phyloP scores from a whole-genome alignment of 2,329 filamentous ascomycete species.

The Colletotrichum orchidophilum region DNA sequence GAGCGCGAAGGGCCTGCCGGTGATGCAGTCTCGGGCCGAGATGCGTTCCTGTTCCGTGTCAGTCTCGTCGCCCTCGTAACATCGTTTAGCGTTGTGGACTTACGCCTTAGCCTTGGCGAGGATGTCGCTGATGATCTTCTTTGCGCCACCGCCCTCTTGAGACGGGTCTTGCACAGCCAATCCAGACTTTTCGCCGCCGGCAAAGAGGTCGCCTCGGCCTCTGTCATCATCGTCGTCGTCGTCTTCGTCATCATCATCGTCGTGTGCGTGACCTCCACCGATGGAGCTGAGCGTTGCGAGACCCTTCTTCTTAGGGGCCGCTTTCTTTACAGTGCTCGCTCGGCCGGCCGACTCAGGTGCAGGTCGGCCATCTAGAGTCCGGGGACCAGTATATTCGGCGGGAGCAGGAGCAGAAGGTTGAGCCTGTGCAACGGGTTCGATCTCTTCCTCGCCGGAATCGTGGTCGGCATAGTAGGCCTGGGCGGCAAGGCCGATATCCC shows the following conservation, averaged over 20 bases:
- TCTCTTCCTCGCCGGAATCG: conserved; percentile 55
- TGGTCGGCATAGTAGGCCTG: conserved; percentile 69
- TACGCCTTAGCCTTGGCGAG: conserved; percentile 71
- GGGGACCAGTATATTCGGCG: conserved; percentile 66
- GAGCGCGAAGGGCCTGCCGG: conserved; percentile 62
- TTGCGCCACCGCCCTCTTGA: conserved; percentile 54
- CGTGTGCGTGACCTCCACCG: conserved; percentile 61
- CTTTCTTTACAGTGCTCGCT: conserved; percentile 47
- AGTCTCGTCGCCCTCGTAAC: background rate
- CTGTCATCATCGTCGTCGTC: conserved; percentile 66
- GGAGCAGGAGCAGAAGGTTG: conserved; percentile 37
- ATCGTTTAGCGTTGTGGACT: conserved; percentile 35
- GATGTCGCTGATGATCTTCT: conserved; percentile 70
- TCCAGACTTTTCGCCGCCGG: conserved; percentile 86
- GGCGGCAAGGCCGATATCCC: conserved; percentile 72
- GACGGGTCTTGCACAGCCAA: conserved; percentile 72
- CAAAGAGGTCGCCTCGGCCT: conserved; percentile 75
- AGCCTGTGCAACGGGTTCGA: conserved; percentile 49
- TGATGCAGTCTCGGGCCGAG: conserved; percentile 59
- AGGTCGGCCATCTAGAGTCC: conserved; percentile 71
- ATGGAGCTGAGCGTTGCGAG: conserved; percentile 69
- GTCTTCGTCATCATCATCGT: conserved; percentile 68
- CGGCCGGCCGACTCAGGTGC: conserved; percentile 50
- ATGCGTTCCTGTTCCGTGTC: conserved; percentile 62
- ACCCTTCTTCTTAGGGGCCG: conserved; percentile 65